Conservation (phyloP, 495 filamentous ascomycete genomes). For the Trichoderma reesei region DNA sequence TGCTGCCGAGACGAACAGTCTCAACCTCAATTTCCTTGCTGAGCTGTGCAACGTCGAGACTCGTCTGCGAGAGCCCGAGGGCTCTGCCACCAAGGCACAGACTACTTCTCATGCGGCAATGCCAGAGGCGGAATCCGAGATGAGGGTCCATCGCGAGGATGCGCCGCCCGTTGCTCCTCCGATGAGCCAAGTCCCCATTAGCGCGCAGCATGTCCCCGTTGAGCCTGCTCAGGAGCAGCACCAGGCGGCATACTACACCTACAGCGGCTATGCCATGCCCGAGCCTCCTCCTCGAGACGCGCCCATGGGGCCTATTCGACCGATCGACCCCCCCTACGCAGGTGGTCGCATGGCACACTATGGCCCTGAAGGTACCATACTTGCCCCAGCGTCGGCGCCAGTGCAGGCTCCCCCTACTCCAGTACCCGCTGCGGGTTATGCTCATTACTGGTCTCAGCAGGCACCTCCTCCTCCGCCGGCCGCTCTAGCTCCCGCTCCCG, state of each 20-base stretch:
- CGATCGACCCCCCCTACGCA: neutral
- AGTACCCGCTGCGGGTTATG: too few species aligned
- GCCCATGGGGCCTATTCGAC: neutral
- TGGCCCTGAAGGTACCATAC: neutral
- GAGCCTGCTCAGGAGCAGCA: neutral
- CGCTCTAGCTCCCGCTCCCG: neutral
- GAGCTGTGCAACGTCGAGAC: conserved; percentile 3
- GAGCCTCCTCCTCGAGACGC: neutral
- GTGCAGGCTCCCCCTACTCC: neutral
- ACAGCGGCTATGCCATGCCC: neutral
- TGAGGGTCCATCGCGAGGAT: neutral
- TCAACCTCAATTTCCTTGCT: conserved; percentile 11
- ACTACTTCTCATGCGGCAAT: neutral
- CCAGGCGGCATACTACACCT: neutral
- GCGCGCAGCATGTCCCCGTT: neutral
- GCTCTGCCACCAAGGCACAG: neutral
- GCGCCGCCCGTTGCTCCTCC: neutral
- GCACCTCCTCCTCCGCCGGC: too few species aligned
- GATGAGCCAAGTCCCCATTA: neutral
- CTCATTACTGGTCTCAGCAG: too few species aligned
- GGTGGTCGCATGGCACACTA: neutral
- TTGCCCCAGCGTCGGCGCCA: neutral
- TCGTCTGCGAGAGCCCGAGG: neutral
- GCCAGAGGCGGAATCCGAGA: neutral
- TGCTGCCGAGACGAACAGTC: conserved; percentile 10